Evolutionary conservation across 2,329 filamentous ascomycete genomes (phyloP).

Genomic region (Elsinoe ampelina): DNA sequence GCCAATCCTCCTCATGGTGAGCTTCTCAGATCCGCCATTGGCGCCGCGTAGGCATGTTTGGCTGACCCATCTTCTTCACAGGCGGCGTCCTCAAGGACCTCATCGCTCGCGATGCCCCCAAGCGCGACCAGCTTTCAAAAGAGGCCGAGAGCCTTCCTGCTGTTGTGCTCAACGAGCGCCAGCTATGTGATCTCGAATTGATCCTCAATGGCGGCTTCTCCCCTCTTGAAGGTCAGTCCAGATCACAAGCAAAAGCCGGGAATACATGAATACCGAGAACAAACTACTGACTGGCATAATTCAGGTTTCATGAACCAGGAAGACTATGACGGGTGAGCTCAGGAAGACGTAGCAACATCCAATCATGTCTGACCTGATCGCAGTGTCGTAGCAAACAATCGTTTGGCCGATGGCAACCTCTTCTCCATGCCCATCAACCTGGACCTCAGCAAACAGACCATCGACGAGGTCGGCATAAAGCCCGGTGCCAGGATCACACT

Average conservation of each 20-base stretch:
- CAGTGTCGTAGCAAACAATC: slow-evolving; percentile 81
- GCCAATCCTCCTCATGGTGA: slow-evolving; percentile 45
- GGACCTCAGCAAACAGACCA: slow-evolving; percentile 66
- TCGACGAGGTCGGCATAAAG: slow-evolving; percentile 68
- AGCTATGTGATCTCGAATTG: slow-evolving; percentile 95
- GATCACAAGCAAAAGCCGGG: background rate
- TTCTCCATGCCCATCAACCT: slow-evolving; percentile 97
- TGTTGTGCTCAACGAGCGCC: slow-evolving; percentile 77
- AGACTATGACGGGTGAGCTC: slow-evolving; percentile 79
- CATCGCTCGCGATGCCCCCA: slow-evolving; percentile 80
- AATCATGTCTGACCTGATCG: background rate
- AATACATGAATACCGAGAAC: slow-evolving; percentile 17
- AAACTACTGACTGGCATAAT: background rate
- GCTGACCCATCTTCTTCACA: slow-evolving; percentile 22
- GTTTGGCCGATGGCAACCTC: slow-evolving; percentile 77
- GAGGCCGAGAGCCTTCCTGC: slow-evolving; percentile 85
- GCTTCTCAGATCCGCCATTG: slow-evolving; percentile 15
- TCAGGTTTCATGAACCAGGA: slow-evolving; percentile 93
- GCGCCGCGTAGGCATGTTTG: background rate
- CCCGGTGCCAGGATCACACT: slow-evolving; percentile 74
- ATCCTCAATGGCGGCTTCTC: slow-evolving; percentile 98
- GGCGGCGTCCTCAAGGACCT: slow-evolving; percentile 97
- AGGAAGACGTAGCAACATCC: background rate
- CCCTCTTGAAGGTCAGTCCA: slow-evolving; percentile 77
- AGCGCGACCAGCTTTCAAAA: slow-evolving; percentile 65